Evolutionary conservation across 2,329 filamentous ascomycete species (phyloP).

Genomic region (Phaeosphaeria sp.): DNA sequence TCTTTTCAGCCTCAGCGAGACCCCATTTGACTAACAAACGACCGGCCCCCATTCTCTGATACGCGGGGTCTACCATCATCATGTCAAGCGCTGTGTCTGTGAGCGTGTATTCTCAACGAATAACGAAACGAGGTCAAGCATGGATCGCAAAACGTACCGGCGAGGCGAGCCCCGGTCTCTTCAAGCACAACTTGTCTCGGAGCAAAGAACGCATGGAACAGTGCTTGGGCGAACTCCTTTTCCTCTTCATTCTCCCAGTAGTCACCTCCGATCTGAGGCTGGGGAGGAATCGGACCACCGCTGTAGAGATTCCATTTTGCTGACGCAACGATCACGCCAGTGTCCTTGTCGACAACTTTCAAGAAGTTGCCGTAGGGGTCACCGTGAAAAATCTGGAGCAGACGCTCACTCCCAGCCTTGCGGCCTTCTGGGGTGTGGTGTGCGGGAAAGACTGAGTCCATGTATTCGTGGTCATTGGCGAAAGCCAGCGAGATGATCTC

Average conservation of each 20-base stretch:
- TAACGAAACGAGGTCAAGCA: background rate
- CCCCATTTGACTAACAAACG: slow-evolving; percentile 9
- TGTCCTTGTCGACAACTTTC: slow-evolving; percentile 11
- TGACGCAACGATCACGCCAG: slow-evolving; percentile 5
- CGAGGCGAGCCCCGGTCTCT: slow-evolving; percentile 6
- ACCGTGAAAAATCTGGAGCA: slow-evolving; percentile 7
- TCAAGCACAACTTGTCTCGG: slow-evolving; percentile 13
- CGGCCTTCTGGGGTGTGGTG: slow-evolving; percentile 9
- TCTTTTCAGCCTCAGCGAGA: slow-evolving; percentile 8
- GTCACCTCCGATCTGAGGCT: slow-evolving; percentile 8
- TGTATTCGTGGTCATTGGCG: slow-evolving; percentile 16
- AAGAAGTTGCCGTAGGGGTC: slow-evolving; percentile 8
- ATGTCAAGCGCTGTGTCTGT: slow-evolving; percentile 11
- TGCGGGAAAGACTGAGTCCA: slow-evolving; percentile 11
- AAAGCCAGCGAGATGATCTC: slow-evolving; percentile 19
- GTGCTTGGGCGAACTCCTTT: slow-evolving; percentile 11
- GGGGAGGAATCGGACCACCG: slow-evolving; percentile 5
- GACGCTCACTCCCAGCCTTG: slow-evolving; percentile 7
- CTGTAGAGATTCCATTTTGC: slow-evolving; percentile 21
- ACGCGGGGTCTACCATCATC: slow-evolving; percentile 11
- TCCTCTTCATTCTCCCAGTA: slow-evolving; percentile 15
- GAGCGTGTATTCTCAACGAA: background rate
- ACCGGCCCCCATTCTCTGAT: slow-evolving; percentile 10
- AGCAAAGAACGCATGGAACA: slow-evolving; percentile 11
- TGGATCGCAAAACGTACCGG: slow-evolving; percentile 2